Base-by-base conservation (phyloP, 148 eudicot genomes). In the Rhododendron henanense region DNA sequence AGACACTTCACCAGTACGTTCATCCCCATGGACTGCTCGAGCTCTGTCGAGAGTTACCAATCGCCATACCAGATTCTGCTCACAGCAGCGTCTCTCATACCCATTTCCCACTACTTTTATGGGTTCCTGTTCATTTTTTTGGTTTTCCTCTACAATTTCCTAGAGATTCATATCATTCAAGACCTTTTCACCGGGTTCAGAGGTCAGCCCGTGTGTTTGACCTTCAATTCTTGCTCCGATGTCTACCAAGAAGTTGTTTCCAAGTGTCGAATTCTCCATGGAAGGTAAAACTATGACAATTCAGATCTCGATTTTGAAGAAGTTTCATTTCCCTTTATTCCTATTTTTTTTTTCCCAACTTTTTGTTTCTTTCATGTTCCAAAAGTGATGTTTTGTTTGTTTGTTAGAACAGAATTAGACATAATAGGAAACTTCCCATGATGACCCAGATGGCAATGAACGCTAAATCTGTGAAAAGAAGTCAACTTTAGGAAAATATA, bases 231-330 rank as follows among this genome's bases (percentile, higher is more conserved):
- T 5, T 87, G 85, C 47, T 96, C 95, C 4, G 82, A 90, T 28
- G 47, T 94, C 37, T 96, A 95, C 84, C 87, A 90, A 10, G 93
- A 89, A 6, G 95, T 97, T 84, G 98, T 91, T 85, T 95, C 98
- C 73, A 95, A 93, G 88, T 97, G 99, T 87, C 88, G 67, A 53
- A 85, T 90, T 89, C 93, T 97, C 63, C 97, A 94, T 85, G 93
- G 93, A 55, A 92, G 99, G 99, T 95, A 44, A 9, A 85, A 57
- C 83, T 23, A 21, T 31, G 37, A 11, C 2, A 19, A 81, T 1
- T 39, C 14, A 16, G 50, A 14, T 44, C 35, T 61, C 25, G 25
- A 44, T 78, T 14, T n/a, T 37, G 63, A 11, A 10, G 63, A 11
- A 5, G 2, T 21, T 57, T 57, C 19, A 9, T 59, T 51, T 28